Base-by-base conservation (phyloP, 2,329 filamentous ascomycete genomes). In the Emericellopsis cladophorae region DNA sequence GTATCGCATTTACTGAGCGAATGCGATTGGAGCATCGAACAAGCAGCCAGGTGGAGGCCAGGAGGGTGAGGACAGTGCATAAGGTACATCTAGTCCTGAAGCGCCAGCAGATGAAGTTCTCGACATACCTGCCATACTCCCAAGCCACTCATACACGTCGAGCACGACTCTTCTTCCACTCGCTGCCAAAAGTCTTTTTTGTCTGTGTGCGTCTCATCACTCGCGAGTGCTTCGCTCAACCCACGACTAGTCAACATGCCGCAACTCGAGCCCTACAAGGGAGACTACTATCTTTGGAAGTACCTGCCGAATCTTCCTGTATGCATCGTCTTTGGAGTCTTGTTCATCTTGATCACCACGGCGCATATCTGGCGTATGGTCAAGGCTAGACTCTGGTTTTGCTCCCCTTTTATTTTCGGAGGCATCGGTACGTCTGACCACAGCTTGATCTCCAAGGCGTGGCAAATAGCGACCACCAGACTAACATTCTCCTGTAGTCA, bases 321-420 rank as follows among this genome's bases (percentile, higher is more conserved):
- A 0, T 68, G 68, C 1, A 51, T 66, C 14, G 50, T 65, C 4
- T 72, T 74, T 42, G 47, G 57, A 1, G 36, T 63, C 16, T 47
- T 76, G 1, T 74, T 74, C 48, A 33, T 48, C 6, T 7, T 62
- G 2, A 47, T 64, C 1, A 66, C 69, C 0, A 26, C 49, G 1
- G 46, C 52, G 2, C 70, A 75, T 44, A 45, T 48, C 1, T 66
- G 54, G 44, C 60, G 61, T 22, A 56, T 71, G 34, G 48, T 61
- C 16, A 62, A 55, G 22, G 61, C 61, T 3, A 55, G 60, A 29
- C 64, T 62, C 10, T 72, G 67, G 61, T 75, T 68, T 47, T 70
- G 70, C 43, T 54, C 64, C 1, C 58, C 64, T 0, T 64, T 73
- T 40, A 46, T 66, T 14, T 46, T 68, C 2, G 70, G 69, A 0